Evolutionary conservation across 805 yeast genomes (phyloP).

Genomic region (Kodamaea restingae): DNA sequence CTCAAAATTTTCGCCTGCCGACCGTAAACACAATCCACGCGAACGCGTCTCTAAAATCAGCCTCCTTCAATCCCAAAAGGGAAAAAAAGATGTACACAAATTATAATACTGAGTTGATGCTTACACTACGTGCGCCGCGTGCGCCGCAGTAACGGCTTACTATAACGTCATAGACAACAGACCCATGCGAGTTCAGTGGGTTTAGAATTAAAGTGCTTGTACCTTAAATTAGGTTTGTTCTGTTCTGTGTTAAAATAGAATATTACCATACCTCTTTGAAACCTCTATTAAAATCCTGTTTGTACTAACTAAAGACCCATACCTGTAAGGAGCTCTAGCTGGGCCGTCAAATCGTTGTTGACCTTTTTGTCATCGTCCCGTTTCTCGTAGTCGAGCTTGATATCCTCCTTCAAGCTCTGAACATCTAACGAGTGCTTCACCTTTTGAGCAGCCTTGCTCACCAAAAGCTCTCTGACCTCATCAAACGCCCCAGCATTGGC

Average conservation of each 20-base stretch:
- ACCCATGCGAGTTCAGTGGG: no score
- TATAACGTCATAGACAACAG: no score
- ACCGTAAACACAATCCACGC: constrained; percentile 5
- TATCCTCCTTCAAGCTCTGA: constrained; percentile 33
- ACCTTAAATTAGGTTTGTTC: no score
- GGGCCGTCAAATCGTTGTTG: constrained; percentile 41
- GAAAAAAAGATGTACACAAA: constrained; percentile 1
- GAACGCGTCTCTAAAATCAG: constrained; percentile 3
- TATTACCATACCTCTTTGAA: not conserved
- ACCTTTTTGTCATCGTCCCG: constrained; percentile 27
- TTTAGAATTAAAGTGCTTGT: no score
- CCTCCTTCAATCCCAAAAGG: constrained; percentile 5
- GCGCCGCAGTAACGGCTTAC: no score
- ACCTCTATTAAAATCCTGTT: not conserved
- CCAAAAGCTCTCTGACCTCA: constrained; percentile 17
- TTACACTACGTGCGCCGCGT: not conserved
- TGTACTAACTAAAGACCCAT: constrained; percentile 26
- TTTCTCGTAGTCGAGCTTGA: constrained; percentile 32
- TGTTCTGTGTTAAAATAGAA: no score
- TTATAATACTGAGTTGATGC: not conserved
- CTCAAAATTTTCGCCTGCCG: constrained; percentile 5
- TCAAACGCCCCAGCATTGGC: constrained; percentile 22
- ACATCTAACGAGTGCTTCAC: constrained; percentile 33
- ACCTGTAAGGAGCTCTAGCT: constrained; percentile 46
- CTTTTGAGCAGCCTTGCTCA: constrained; percentile 11